These are phyloP conservation scores for Xylaria sp. DNA, from an alignment of 2,329 filamentous ascomycete species.

Conservation along the genomic window DNA sequence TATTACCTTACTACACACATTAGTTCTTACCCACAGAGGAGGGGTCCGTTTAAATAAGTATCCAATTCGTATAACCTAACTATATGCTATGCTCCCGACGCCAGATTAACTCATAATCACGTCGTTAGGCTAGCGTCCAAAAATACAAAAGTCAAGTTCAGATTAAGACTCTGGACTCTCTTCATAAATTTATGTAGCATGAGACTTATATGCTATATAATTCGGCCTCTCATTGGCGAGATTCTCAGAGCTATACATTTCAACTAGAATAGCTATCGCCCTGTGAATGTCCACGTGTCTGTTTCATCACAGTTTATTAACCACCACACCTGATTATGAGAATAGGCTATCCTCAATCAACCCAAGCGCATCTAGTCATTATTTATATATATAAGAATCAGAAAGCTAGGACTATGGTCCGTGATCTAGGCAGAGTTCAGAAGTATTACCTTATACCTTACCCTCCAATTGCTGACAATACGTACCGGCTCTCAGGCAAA, in stretches of 20 bases:
- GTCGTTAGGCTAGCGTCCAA: not conserved
- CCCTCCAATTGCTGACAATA: not conserved
- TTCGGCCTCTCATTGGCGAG: not conserved
- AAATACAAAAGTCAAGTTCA: not conserved
- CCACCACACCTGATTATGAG: not conserved
- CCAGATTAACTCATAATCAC: not conserved
- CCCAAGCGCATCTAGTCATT: no score
- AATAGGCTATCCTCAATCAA: not conserved
- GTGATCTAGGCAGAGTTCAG: not conserved
- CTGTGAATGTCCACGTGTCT: no score
- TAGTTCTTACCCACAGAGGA: not conserved
- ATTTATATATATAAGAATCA: not conserved
- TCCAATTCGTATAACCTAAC: not conserved
- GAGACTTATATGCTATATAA: not conserved
- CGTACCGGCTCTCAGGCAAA: not conserved
- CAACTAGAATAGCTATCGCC: not conserved
- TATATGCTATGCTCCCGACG: not conserved
- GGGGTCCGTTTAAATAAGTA: no score
- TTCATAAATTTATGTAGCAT: not conserved
- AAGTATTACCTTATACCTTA: not conserved
- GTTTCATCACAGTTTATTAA: not conserved
- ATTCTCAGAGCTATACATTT: not conserved
- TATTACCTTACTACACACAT: not conserved
- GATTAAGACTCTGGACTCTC: not conserved
- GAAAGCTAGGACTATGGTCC: not conserved